Conservation (phyloP, 2,329 filamentous ascomycete species). For the Clonostachys chloroleuca region DNA sequence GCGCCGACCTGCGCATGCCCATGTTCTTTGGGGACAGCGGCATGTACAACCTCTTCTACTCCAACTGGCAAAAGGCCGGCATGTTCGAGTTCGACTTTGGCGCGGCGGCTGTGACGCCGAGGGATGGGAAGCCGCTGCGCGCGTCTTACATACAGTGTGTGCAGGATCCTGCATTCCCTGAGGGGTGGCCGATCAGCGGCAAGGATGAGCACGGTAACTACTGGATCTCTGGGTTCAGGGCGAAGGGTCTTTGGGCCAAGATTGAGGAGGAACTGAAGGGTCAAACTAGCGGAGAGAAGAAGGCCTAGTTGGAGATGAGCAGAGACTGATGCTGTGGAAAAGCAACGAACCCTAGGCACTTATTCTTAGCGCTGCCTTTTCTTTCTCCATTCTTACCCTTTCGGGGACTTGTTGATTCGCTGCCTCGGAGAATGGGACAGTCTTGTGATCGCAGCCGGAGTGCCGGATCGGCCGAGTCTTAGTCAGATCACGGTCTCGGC, state of each 20-base stretch:
- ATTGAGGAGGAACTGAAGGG: constrained; percentile 6
- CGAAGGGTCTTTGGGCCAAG: constrained; percentile 10
- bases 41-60: constrained; percentile 21
- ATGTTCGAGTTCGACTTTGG: constrained; percentile 1
- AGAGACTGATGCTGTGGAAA: no score
- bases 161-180: constrained; percentile 7
- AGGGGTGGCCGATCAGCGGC: constrained; percentile 14
- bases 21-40: constrained; percentile 20
- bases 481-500: no score
- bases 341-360: no score
- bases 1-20: constrained; percentile 8
- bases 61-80: constrained; percentile 22
- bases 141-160: constrained; percentile 9
- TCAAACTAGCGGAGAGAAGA: no score
- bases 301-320: no score
- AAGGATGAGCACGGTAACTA: constrained; percentile 21
- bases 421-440: no score
- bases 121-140: constrained; percentile 1
- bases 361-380: no score
- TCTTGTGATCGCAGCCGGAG: no score
- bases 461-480: no score
- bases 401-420: no score
- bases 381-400: no score
- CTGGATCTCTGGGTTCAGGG: constrained; percentile 16
- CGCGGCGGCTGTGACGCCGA: neutral